Percentiles rank a stretch among this genome's conserved stretches.
These are phyloP conservation scores for Didymellaceae sp. DNA, from an alignment of 2,329 filamentous ascomycete genomes.

Conservation along the genomic window DNA sequence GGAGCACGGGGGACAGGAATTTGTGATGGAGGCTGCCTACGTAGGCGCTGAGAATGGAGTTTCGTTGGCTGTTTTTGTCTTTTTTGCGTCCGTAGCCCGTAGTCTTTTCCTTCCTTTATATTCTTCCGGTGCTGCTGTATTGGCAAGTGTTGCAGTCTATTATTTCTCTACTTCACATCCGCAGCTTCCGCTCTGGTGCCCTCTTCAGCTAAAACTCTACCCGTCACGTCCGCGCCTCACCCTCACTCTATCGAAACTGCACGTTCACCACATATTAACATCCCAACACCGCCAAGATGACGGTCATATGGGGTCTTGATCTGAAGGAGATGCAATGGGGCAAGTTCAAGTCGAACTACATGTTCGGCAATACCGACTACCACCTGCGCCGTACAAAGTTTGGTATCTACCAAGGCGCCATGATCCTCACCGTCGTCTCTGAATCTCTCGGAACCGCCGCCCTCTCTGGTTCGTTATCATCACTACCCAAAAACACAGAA, in stretches of 20 bases:
- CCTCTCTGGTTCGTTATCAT: constrained; percentile 58
- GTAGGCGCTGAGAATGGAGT: constrained; percentile 10
- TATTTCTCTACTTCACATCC: no score
- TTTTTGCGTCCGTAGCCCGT: background rate
- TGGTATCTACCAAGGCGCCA: constrained; percentile 65
- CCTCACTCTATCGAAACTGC: no score
- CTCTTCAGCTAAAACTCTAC: no score
- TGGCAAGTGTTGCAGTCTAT: background rate
- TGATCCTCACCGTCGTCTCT: constrained; percentile 64
- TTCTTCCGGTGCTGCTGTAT: background rate
- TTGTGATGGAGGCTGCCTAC: constrained; percentile 7
- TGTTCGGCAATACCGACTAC: constrained; percentile 61
- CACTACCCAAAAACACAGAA: no score
- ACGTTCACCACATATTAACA: no score
- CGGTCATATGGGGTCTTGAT: constrained; percentile 64
- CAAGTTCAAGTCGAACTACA: constrained; percentile 64
- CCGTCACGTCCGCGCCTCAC: no score
- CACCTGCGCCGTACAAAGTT: constrained; percentile 65
- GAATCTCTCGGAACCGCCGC: constrained; percentile 64
- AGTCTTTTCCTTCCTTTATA: background rate
- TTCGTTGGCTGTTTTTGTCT: background rate
- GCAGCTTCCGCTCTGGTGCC: no score
- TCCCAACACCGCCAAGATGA: constrained; percentile 29
- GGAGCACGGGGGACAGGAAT: constrained; percentile 3
- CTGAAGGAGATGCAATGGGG: constrained; percentile 64